Conservation (phyloP, 768 basidiomycete species). For the Tricholoma bakamatsutake region DNA sequence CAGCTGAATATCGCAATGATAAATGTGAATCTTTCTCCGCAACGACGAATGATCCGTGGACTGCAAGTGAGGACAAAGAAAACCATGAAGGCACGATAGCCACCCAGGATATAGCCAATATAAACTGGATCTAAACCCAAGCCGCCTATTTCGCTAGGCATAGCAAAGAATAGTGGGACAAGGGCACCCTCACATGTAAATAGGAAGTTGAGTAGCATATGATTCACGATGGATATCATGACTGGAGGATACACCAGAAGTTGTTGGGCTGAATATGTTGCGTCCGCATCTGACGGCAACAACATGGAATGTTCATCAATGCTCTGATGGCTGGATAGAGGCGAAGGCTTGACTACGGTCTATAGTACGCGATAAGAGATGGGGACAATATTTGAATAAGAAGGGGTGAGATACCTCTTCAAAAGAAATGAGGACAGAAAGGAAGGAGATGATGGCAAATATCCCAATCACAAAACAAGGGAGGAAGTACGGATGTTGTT, state of each 20-base stretch:
- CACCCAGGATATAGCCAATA: slow-evolving; percentile 46
- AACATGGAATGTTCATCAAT: background rate
- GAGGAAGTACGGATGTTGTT: slow-evolving; percentile 66
- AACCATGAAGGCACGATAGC: slow-evolving; percentile 44
- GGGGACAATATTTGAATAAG: background rate
- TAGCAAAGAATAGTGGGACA: slow-evolving; percentile 52
- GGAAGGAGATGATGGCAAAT: background rate
- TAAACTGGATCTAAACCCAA: slow-evolving; percentile 43
- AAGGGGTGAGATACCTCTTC: background rate
- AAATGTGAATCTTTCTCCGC: slow-evolving; percentile 44
- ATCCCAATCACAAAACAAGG: slow-evolving; percentile 37
- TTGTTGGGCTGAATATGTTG: background rate
- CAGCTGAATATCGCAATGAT: slow-evolving; percentile 29
- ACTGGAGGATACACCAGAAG: slow-evolving; percentile 25
- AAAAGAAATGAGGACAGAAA: background rate
- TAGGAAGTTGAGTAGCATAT: slow-evolving; percentile 43
- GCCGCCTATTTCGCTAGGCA: slow-evolving; percentile 47
- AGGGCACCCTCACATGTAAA: slow-evolving; percentile 36
- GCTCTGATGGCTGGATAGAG: background rate
- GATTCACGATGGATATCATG: slow-evolving; percentile 44
- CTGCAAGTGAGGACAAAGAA: slow-evolving; percentile 46
- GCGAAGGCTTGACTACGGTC: background rate
- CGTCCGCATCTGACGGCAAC: background rate
- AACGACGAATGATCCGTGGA: slow-evolving; percentile 35
- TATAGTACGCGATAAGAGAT: background rate